Percentiles rank a stretch among this genome's conserved stretches.
Evolutionary conservation across 2,329 filamentous ascomycete genomes (phyloP).

Genomic region (Colletotrichum navitas): DNA sequence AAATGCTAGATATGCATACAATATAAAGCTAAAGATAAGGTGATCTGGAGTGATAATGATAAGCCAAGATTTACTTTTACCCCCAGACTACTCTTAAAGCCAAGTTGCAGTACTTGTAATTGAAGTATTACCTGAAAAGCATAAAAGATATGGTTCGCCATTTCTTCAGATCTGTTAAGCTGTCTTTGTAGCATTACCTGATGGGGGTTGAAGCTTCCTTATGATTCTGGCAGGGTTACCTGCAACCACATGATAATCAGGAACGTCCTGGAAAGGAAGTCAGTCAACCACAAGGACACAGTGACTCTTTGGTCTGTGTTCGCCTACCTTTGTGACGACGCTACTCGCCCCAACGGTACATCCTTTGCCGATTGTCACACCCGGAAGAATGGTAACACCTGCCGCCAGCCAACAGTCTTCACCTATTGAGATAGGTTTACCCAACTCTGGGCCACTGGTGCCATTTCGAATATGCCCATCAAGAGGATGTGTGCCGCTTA

Average conservation of each 20-base stretch:
- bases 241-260: conserved; percentile 71
- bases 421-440: conserved; percentile 79
- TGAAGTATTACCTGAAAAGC: too few species aligned
- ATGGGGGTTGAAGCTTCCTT: conserved; percentile 49
- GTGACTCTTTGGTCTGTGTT: neutral
- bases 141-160: neutral
- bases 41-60: too few species aligned
- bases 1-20: too few species aligned
- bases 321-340: conserved; percentile 78
- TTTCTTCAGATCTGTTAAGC: neutral
- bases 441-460: conserved; percentile 78
- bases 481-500: conserved; percentile 79
- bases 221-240: conserved; percentile 76
- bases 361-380: conserved; percentile 82
- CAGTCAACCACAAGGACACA: neutral
- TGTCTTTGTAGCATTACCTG: neutral
- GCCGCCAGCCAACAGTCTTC: conserved; percentile 87
- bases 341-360: conserved; percentile 82
- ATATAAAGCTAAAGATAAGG: too few species aligned
- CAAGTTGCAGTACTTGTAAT: too few species aligned
- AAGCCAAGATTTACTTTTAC: too few species aligned
- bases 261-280: conserved; percentile 59
- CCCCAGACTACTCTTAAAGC: too few species aligned
- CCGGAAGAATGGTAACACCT: conserved; percentile 78
- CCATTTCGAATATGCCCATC: conserved; percentile 82